Evolutionary conservation across 768 basidiomycete species (phyloP), one percentile per base, ranked within the genome.

Genomic region (Tulasnella sp.): DNA sequence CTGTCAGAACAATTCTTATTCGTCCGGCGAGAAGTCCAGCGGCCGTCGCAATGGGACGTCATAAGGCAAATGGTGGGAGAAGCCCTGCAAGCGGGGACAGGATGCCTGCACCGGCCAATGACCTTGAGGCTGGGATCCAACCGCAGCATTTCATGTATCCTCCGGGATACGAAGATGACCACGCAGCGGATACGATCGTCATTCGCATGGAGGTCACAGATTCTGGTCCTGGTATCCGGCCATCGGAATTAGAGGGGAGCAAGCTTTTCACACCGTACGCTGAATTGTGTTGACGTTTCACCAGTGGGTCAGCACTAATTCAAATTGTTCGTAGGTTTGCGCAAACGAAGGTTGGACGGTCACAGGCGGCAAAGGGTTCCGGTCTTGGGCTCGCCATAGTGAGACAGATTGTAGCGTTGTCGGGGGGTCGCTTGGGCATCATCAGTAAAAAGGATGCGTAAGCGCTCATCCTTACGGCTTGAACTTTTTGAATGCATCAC

Each of bases 301-400:
- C 5, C 34, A 38, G 5, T 5, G 15, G n/a, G n/a, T n/a, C n/a
- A n/a, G 15, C 34, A 15, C 34, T 38, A 5, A 38, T 38, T 38
- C 34, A 5, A 15, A 7, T 38, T 15, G 7, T 38, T 38, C 15
- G 34, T 7, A 38, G 34, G 34, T 38, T 38, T 44, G 66, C 68
- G 4, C 75, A 77, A 58, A 75, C 75, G 7, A 74, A 74, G 52
- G 71, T 74, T 42, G 76, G 76, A 5, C 61, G 73, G 29, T 67
- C 71, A 42, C 75, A 77, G 63, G 74, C 74, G 42, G 74, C 74
- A 3, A 43, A 63, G 65, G 76, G 76, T 0, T 72, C 73, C 2
- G 75, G 75, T 1, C 61, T 77, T 3, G 75, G 75, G 32, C 63
- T 77, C 3, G 73, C 73, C 3, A 67, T 77, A n/a, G 71, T 74